Conservation (phyloP, 192 early-diverging fungal species). For the Neocallimastix lanati region DNA sequence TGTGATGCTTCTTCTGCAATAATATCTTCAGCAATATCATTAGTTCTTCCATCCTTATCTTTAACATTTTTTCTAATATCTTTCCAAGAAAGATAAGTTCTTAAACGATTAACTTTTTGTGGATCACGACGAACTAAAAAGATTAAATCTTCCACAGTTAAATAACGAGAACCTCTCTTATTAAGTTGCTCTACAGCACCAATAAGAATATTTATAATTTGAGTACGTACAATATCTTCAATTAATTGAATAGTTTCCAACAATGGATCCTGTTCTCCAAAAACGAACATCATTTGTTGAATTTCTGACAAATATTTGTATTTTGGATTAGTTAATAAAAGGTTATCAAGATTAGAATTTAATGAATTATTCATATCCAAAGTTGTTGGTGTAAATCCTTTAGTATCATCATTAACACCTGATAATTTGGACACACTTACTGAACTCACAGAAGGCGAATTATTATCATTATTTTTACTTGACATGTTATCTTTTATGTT, state of each 20-base stretch:
- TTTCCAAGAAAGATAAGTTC: constrained; percentile 84
- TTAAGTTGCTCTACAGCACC: constrained; percentile 71
- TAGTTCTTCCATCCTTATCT: constrained; percentile 25
- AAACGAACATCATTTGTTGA: constrained; percentile 98
- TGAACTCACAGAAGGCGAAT: not conserved
- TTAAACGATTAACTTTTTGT: constrained; percentile 74
- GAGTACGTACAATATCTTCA: constrained; percentile 87
- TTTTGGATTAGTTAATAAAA: not conserved
- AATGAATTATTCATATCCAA: not conserved
- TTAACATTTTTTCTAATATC: constrained; percentile 87
- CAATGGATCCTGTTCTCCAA: constrained; percentile 80
- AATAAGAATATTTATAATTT: constrained; percentile 82
- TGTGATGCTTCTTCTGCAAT: constrained; percentile 23
- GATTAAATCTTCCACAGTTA: constrained; percentile 80
- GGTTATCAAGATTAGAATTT: not conserved
- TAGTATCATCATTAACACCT: not conserved
- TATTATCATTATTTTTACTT: not conserved
- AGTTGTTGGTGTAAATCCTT: not conserved
- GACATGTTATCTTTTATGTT: not conserved
- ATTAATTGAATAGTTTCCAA: constrained; percentile 75
- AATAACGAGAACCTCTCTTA: constrained; percentile 59
- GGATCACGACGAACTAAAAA: constrained; percentile 93
- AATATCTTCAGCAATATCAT: constrained; percentile 29
- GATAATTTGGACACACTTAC: not conserved
- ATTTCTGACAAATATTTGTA: constrained; percentile 35